Conservation (phyloP, 139 green algal genomes). For the Volvox africanus region DNA sequence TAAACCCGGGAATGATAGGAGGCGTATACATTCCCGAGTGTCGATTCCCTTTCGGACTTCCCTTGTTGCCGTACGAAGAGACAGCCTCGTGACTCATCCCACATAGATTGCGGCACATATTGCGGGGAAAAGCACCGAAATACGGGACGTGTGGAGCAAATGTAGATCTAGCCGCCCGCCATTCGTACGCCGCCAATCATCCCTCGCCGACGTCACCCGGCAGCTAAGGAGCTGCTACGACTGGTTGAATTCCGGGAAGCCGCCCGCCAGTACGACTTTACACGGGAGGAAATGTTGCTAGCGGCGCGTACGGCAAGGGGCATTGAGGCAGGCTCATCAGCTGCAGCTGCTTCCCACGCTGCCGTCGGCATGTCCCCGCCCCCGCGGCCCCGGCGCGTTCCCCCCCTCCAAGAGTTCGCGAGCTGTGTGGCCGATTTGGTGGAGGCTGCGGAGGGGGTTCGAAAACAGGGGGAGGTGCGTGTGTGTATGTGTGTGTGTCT, state of each 20-base stretch:
- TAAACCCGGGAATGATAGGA: too few relatives aligned
- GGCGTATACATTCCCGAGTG: too few relatives aligned
- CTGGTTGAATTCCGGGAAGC: neutral
- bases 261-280: neutral
- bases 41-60: too few relatives aligned
- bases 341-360: neutral
- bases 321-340: neutral
- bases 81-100: too few relatives aligned
- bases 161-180: too few relatives aligned
- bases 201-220: neutral
- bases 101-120: too few relatives aligned
- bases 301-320: neutral
- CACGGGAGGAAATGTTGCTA: neutral
- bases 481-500: too few relatives aligned
- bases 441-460: neutral
- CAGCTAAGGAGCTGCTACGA: constrained; percentile 4
- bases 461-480: constrained; percentile 11
- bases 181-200: neutral
- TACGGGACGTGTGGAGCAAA: too few relatives aligned
- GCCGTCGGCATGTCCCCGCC: neutral
- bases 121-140: too few relatives aligned
- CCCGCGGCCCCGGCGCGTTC: neutral
- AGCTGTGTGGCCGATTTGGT: neutral
- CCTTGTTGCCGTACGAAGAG: too few relatives aligned
- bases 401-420: neutral